Percentiles rank a stretch among this genome's conserved stretches.
These are phyloP conservation scores for Cercospora sp. DNA, from an alignment of 2,329 filamentous ascomycete genomes.

Conservation along the genomic window DNA sequence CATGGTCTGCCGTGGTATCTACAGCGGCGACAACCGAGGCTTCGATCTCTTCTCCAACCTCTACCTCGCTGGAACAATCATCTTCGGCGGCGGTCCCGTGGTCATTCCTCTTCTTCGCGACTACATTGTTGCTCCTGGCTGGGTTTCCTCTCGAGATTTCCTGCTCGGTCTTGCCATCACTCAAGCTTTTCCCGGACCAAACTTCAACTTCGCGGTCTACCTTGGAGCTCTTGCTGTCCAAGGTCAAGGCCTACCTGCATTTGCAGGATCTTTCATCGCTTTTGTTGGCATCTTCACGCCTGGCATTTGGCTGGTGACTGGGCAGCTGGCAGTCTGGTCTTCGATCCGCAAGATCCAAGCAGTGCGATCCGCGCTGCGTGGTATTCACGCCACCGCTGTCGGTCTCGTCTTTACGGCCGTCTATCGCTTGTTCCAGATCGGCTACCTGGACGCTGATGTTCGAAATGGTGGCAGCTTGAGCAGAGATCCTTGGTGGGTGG, in stretches of 20 bases:
- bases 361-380: conserved; percentile 41
- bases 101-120: conserved; percentile 48
- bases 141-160: conserved; percentile 71
- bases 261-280: conserved; percentile 42
- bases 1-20: conserved; percentile 51
- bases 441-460: conserved; percentile 43
- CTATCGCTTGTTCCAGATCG: conserved; percentile 49
- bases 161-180: conserved; percentile 71
- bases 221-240: conserved; percentile 44
- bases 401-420: conserved; percentile 49
- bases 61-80: conserved; percentile 68
- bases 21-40: conserved; percentile 47
- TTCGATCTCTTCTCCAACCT: conserved; percentile 70
- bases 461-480: conserved; percentile 42
- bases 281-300: conserved; percentile 47
- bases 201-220: conserved; percentile 56
- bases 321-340: conserved; percentile 44
- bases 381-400: conserved; percentile 47
- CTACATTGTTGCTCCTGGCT: conserved; percentile 63
- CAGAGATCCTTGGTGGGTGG: conserved; percentile 49
- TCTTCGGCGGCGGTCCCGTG: conserved; percentile 50
- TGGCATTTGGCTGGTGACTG: conserved; percentile 42
- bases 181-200: conserved; percentile 67
- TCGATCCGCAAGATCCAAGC: conserved; percentile 40
- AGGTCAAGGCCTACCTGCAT: conserved; percentile 33